Conservation (phyloP, 495 filamentous ascomycete species). For the Tuber calosporum region DNA sequence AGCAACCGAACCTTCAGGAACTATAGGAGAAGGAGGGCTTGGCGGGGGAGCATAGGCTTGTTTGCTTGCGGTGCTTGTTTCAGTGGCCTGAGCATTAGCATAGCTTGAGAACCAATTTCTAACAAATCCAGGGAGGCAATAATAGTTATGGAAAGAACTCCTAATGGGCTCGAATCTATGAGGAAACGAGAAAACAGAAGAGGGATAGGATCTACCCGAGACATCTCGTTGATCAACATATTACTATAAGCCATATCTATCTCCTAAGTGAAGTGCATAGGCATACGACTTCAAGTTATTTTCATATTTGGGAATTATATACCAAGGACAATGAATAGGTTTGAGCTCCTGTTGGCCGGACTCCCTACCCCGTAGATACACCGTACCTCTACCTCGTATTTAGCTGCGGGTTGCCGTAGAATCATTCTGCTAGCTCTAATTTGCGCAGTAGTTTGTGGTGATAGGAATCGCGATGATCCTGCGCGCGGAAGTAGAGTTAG, state of each 20-base stretch:
- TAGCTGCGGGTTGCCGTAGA: neutral
- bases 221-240: neutral
- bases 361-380: neutral
- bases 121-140: neutral
- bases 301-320: neutral
- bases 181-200: neutral
- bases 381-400: neutral
- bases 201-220: neutral
- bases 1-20: conserved; percentile 71
- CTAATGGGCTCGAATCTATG: neutral
- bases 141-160: neutral
- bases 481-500: neutral
- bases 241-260: neutral
- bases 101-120: neutral
- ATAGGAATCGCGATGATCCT: neutral
- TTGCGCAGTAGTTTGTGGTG: neutral
- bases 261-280: neutral
- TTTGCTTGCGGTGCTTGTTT: conserved; percentile 44
- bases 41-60: conserved; percentile 60
- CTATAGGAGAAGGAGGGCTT: conserved; percentile 76
- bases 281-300: neutral
- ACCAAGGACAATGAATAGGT: neutral
- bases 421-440: neutral
- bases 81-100: neutral
- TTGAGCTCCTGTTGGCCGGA: neutral